phyloP scores from a whole-genome alignment of 2,329 filamentous ascomycete genomes.

The Penicillium palitans region DNA sequence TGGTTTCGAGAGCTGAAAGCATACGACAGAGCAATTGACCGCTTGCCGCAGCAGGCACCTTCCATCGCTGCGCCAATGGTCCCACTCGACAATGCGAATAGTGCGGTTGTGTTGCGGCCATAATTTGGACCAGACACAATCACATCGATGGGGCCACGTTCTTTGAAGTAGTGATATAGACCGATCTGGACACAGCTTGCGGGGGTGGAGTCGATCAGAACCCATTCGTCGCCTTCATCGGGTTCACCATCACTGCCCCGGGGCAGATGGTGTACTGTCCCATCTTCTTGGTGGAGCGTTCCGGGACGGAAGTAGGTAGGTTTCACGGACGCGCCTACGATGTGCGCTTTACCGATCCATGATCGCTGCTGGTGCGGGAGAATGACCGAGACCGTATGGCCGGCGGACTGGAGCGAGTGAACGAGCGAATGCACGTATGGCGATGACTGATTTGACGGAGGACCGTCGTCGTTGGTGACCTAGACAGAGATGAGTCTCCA shows the following conservation, averaged over 20 bases:
- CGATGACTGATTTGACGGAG: constrained; percentile 73
- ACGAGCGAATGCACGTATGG: constrained; percentile 78
- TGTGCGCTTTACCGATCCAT: constrained; percentile 98
- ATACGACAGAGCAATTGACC: constrained; percentile 80
- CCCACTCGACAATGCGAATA: constrained; percentile 75
- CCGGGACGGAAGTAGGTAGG: constrained; percentile 78
- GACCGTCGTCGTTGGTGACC: constrained; percentile 73
- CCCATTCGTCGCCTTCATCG: constrained; percentile 68
- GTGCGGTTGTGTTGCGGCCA: constrained; percentile 76
- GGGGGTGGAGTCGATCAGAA: constrained; percentile 77
- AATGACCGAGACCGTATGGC: constrained; percentile 87
- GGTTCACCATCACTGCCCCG: constrained; percentile 53
- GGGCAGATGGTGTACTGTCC: constrained; percentile 64
- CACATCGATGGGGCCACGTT: constrained; percentile 70
- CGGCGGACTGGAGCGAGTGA: constrained; percentile 67
- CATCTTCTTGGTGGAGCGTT: constrained; percentile 63
- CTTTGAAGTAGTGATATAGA: constrained; percentile 74
- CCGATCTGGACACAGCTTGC: constrained; percentile 81
- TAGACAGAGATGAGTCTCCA: constrained; percentile 22
- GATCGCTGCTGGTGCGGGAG: constrained; percentile 89
- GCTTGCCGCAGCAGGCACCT: constrained; percentile 68
- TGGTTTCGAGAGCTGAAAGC: constrained; percentile 87
- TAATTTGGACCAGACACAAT: constrained; percentile 82
- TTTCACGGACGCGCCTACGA: constrained; percentile 84
- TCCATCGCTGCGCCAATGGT: constrained; percentile 77